Conservation (phyloP, 2,329 filamentous ascomycete genomes). For the Xylariaceae sp. region DNA sequence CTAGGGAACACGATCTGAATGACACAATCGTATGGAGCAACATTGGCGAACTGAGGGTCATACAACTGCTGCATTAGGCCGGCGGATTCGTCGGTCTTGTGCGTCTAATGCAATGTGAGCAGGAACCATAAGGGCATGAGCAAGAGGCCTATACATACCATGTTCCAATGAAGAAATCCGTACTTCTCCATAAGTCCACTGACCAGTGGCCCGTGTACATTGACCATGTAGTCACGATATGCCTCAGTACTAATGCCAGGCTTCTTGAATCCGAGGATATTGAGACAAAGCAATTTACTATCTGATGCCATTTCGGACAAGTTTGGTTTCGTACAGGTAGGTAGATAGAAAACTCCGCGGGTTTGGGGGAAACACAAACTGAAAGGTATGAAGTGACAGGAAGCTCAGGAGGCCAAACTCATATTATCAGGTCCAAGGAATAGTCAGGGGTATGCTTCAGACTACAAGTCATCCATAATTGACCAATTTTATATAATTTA, state of each 20-base stretch:
- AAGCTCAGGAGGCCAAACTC: background rate
- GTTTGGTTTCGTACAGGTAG: background rate
- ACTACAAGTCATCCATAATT: background rate
- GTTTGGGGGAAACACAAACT: background rate
- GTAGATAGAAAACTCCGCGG: background rate
- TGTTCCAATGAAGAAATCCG: background rate
- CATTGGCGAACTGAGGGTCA: background rate
- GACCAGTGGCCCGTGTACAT: background rate
- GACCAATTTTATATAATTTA: too few relatives aligned
- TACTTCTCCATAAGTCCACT: background rate
- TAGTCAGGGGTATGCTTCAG: background rate
- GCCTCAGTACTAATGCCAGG: background rate
- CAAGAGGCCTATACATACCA: background rate
- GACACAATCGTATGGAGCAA: background rate
- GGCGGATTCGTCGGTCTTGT: background rate
- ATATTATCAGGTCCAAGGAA: background rate
- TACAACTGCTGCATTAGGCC: background rate
- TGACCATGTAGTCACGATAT: background rate
- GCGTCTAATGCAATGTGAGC: background rate
- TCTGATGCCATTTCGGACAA: background rate
- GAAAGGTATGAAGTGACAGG: background rate
- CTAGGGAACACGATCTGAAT: background rate
- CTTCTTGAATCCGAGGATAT: background rate
- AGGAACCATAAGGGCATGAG: background rate
- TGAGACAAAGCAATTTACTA: background rate